phyloP scores from a whole-genome alignment of 2,329 filamentous ascomycete genomes.

The Calonectria pauciramosa region DNA sequence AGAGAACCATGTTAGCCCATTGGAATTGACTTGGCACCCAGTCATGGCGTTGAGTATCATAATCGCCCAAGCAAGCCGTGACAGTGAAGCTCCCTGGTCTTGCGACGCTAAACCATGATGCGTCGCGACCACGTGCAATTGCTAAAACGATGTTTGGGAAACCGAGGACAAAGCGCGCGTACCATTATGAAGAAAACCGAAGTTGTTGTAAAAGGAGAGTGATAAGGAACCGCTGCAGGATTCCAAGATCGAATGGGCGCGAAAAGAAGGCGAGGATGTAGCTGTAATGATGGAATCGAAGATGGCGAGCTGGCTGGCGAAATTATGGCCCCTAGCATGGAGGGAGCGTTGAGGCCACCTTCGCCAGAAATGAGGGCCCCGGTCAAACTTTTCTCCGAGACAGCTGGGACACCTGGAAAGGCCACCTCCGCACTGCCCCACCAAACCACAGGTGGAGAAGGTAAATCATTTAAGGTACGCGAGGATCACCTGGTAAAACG shows the following conservation, averaged over 20 bases:
- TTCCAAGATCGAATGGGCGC: slow-evolving; percentile 44
- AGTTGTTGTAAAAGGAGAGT: slow-evolving; percentile 32
- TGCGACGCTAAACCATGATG: slow-evolving; percentile 39
- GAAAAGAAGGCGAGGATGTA: slow-evolving; percentile 41
- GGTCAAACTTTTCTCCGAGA: slow-evolving; percentile 53
- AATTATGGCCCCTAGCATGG: slow-evolving; percentile 47
- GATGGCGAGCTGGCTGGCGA: slow-evolving; percentile 43
- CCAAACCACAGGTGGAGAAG: neutral
- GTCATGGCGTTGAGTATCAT: neutral
- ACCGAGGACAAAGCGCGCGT: slow-evolving; percentile 32
- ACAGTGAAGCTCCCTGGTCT: slow-evolving; percentile 22
- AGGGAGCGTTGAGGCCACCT: slow-evolving; percentile 59
- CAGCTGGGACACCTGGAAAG: slow-evolving; percentile 7
- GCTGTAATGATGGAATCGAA: slow-evolving; percentile 37
- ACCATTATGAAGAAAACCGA: slow-evolving; percentile 49
- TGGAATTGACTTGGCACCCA: neutral
- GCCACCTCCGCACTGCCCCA: slow-evolving; percentile 14
- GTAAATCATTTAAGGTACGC: neutral
- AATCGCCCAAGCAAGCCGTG: slow-evolving; percentile 28
- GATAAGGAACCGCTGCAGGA: slow-evolving; percentile 53
- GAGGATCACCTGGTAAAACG: neutral
- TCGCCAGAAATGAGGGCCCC: slow-evolving; percentile 53
- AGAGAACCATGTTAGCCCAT: slow-evolving; percentile 21
- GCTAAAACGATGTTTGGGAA: slow-evolving; percentile 1
- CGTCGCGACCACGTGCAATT: slow-evolving; percentile 40